Conservation (phyloP, 1,284 basidiomycete genomes). For the Pisolithus thermaeus region DNA sequence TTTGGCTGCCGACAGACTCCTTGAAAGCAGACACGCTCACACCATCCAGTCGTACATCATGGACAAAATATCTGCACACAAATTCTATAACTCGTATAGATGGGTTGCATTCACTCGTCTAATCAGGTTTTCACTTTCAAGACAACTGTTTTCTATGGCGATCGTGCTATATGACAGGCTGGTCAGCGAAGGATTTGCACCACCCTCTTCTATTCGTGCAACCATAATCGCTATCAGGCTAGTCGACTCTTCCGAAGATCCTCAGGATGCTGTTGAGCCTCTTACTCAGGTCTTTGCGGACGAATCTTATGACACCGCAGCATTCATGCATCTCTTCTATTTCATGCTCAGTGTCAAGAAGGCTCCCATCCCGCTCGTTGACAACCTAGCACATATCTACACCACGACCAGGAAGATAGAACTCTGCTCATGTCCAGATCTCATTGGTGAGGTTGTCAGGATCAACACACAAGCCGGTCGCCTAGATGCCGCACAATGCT, state of each 20-base stretch:
- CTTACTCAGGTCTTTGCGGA: constrained; percentile 27
- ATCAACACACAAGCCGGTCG: constrained; percentile 31
- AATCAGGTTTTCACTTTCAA: constrained; percentile 22
- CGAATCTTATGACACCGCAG: constrained; percentile 32
- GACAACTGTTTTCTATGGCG: constrained; percentile 32
- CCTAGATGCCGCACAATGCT: constrained; percentile 29
- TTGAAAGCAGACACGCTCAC: constrained; percentile 18
- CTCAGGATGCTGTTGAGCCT: constrained; percentile 19
- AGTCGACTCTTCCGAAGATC: constrained; percentile 9
- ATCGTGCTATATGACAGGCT: constrained; percentile 37
- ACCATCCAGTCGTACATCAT: constrained; percentile 18
- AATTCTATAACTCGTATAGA: constrained; percentile 25
- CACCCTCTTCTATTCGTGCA: constrained; percentile 33
- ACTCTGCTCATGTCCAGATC: constrained; percentile 27
- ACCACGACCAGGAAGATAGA: constrained; percentile 27
- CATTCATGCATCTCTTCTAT: constrained; percentile 36
- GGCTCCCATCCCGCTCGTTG: constrained; percentile 26
- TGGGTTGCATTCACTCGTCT: constrained; percentile 21
- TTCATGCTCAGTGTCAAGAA: constrained; percentile 24
- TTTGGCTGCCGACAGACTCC: constrained; percentile 22
- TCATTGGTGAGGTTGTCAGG: constrained; percentile 34
- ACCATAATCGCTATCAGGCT: constrained; percentile 33
- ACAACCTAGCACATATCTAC: constrained; percentile 33
- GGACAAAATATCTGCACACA: constrained; percentile 18
- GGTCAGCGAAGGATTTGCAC: constrained; percentile 34